phyloP scores from a whole-genome alignment of 139 green algal species.

The Trebouxia sp. region DNA sequence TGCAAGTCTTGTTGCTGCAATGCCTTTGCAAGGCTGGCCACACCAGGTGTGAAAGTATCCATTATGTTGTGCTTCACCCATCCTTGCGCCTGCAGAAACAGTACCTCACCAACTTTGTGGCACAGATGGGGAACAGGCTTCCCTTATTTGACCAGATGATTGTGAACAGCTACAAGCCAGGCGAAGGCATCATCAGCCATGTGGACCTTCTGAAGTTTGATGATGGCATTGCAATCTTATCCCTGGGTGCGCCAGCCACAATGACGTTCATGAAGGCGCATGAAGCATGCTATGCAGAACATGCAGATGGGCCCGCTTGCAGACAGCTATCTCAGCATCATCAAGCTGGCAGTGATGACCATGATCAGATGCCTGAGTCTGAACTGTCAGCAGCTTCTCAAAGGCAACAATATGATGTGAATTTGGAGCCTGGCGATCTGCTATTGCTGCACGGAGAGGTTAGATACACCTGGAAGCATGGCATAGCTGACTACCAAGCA shows the following conservation, averaged over 20 bases:
- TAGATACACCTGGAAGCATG: conserved; percentile 30
- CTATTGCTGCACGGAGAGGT: conserved; percentile 28
- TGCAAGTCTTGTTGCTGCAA: background rate
- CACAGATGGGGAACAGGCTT: background rate
- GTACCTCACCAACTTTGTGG: too few species aligned
- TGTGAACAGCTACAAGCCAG: conserved; percentile 28
- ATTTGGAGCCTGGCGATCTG: conserved; percentile 25
- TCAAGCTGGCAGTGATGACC: too few species aligned
- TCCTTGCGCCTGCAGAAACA: conserved; percentile 2
- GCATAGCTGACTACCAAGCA: conserved; percentile 12
- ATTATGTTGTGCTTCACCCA: background rate
- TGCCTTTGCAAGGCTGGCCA: background rate
- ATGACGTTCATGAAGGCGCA: conserved; percentile 12
- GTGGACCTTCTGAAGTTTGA: conserved; percentile 30
- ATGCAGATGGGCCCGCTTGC: too few species aligned
- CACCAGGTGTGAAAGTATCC: too few species aligned
- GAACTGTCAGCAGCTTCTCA: too few species aligned
- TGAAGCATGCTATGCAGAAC: too few species aligned
- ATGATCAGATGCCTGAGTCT: too few species aligned
- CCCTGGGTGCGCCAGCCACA: background rate
- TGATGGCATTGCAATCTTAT: conserved; percentile 33
- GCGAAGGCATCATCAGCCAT: conserved; percentile 29
- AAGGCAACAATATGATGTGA: background rate
- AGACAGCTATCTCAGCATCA: too few species aligned
- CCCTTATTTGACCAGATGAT: conserved; percentile 31